A percentile compares a stretch with the other conserved stretches of the same genome.
Evolutionary conservation across 2,329 filamentous ascomycete species (phyloP).

Genomic region (Aciculosporium take): DNA sequence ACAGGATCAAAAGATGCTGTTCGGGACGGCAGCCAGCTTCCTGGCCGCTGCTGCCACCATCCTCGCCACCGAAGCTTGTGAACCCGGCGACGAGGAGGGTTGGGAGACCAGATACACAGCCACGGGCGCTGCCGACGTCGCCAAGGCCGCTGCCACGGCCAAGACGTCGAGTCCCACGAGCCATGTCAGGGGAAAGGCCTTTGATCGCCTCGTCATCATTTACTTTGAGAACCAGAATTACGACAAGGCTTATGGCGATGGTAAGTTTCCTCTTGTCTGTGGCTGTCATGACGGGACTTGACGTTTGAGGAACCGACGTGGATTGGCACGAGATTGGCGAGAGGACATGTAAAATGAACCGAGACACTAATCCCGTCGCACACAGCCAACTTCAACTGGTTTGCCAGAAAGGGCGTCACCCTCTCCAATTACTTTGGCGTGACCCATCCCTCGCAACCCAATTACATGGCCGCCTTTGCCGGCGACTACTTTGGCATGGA

Average conservation of each 20-base stretch:
- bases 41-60: slow-evolving; percentile 15
- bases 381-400: slow-evolving; percentile 15
- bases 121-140: slow-evolving; percentile 35
- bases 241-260: slow-evolving; percentile 47
- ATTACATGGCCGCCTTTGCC: slow-evolving; percentile 54
- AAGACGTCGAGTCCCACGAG: slow-evolving; percentile 45
- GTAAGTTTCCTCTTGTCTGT: slow-evolving; percentile 22
- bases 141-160: slow-evolving; percentile 44
- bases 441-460: slow-evolving; percentile 62
- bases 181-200: slow-evolving; percentile 54
- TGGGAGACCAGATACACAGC: slow-evolving; percentile 34
- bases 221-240: slow-evolving; percentile 70
- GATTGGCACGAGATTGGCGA: too few species aligned
- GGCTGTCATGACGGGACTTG: too few species aligned
- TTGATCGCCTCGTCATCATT: slow-evolving; percentile 57
- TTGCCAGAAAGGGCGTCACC: slow-evolving; percentile 18
- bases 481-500: slow-evolving; percentile 64
- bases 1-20: slow-evolving; percentile 7
- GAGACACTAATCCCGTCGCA: too few species aligned
- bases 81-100: slow-evolving; percentile 7
- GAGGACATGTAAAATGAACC: too few species aligned
- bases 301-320: too few species aligned
- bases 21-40: slow-evolving; percentile 7
- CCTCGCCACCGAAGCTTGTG: slow-evolving; percentile 7
- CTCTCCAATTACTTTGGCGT: slow-evolving; percentile 36